Conservation (phyloP, 495 filamentous ascomycete genomes). For the Aspergillus conjunctus region DNA sequence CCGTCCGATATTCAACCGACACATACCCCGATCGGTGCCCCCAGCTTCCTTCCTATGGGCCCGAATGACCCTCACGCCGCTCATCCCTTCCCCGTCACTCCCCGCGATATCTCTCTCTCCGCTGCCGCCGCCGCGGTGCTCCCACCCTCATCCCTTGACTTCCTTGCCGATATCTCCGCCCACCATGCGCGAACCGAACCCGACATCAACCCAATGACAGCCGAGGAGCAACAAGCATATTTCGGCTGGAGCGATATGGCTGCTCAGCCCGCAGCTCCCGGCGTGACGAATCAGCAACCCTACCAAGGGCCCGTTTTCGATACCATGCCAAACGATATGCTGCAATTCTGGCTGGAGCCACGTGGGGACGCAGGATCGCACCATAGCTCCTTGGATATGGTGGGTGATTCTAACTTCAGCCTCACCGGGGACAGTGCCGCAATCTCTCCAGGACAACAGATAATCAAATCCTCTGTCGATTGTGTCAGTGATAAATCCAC, state of each 20-base stretch:
- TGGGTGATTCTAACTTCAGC: slow-evolving; percentile 36
- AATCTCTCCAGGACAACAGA: slow-evolving; percentile 29
- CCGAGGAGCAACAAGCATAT: slow-evolving; percentile 38
- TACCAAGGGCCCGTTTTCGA: slow-evolving; percentile 34
- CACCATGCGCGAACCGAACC: slow-evolving; percentile 41
- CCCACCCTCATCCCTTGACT: slow-evolving; percentile 40
- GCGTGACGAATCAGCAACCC: slow-evolving; percentile 23
- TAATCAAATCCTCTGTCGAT: slow-evolving; percentile 30
- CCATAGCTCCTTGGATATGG: slow-evolving; percentile 39
- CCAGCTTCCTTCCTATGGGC: slow-evolving; percentile 26
- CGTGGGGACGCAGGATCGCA: slow-evolving; percentile 41
- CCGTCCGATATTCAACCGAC: slow-evolving; percentile 28
- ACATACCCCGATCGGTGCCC: slow-evolving; percentile 25
- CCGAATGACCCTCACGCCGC: slow-evolving; percentile 22
- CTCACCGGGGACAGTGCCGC: slow-evolving; percentile 32
- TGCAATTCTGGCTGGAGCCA: slow-evolving; percentile 46
- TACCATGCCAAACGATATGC: slow-evolving; percentile 37
- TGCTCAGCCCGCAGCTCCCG: slow-evolving; percentile 4
- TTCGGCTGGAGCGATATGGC: slow-evolving; percentile 42
- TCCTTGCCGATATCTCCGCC: slow-evolving; percentile 43
- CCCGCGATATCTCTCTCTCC: slow-evolving; percentile 32
- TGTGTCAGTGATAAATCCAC: slow-evolving; percentile 33
- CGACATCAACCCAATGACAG: slow-evolving; percentile 38
- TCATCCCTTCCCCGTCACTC: slow-evolving; percentile 22
- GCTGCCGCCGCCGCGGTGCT: slow-evolving; percentile 24